phyloP scores from a whole-genome alignment of 306 rosid genomes.

The Cucurbita ficifolia region DNA sequence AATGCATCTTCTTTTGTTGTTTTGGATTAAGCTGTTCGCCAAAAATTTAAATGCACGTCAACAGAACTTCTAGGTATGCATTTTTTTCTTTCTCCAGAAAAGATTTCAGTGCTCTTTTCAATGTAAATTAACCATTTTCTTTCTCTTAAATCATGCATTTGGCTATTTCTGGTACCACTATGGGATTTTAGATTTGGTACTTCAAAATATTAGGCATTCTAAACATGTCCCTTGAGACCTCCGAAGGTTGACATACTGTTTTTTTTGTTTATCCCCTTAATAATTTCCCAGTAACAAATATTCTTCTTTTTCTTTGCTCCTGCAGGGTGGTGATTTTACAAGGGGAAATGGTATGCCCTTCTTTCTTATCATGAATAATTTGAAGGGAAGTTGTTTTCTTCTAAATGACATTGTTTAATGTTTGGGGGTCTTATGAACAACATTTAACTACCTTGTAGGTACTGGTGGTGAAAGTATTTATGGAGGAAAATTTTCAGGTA shows the following conservation, averaged over 20 bases:
- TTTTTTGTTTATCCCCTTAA: not conserved
- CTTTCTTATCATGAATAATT: constrained; percentile 7
- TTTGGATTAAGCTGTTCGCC: not conserved
- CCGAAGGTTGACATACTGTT: not conserved
- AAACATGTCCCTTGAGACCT: not conserved
- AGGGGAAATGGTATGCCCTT: constrained; percentile 71
- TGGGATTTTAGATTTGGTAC: not conserved
- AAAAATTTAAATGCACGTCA: not conserved
- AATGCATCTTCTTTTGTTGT: not conserved
- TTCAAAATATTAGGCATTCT: not conserved
- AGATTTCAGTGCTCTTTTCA: not conserved
- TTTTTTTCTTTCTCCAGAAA: not conserved
- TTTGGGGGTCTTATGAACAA: constrained; percentile 23
- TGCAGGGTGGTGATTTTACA: constrained; percentile 95
- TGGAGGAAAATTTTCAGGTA: constrained; percentile 95
- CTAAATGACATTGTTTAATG: constrained; percentile 12
- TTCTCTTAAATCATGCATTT: not conserved
- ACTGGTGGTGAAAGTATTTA: constrained; percentile 96
- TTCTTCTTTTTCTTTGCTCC: constrained; percentile 9
- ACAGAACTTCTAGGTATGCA: not conserved
- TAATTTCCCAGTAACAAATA: constrained; percentile 3
- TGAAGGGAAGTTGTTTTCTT: constrained; percentile 5
- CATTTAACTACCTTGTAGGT: constrained; percentile 50
- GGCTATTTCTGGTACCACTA: not conserved
- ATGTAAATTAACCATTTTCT: not conserved